Conservation (phyloP, 768 basidiomycete species). For the Hygrophorus pudorinus region DNA sequence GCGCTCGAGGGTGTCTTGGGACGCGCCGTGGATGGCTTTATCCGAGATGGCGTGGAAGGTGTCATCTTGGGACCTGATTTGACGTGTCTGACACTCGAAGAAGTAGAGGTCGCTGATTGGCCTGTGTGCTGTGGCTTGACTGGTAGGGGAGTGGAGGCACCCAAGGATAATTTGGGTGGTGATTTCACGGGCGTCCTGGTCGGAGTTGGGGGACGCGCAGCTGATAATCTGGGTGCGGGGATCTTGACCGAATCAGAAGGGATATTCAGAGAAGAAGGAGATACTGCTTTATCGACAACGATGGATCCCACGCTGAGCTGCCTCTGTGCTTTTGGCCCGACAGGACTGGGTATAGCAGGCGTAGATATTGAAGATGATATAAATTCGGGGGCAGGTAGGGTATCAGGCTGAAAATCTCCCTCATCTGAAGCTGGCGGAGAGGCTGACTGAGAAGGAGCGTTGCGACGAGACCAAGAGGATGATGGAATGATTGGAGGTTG, state of each 20-base stretch:
- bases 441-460: slow-evolving; percentile 6
- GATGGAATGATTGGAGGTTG: slow-evolving; percentile 26
- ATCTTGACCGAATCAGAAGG: background rate
- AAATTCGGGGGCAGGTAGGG: background rate
- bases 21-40: slow-evolving; percentile 17
- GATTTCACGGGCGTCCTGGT: slow-evolving; percentile 16
- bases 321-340: no score
- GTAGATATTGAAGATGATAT: background rate
- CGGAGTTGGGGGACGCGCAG: background rate
- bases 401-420: background rate
- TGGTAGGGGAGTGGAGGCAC: slow-evolving; percentile 14
- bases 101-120: slow-evolving; percentile 25
- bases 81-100: slow-evolving; percentile 9
- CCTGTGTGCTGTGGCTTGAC: slow-evolving; percentile 29
- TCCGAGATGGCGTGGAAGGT: slow-evolving; percentile 9
- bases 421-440: background rate
- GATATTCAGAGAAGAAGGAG: no score
- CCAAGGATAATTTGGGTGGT: slow-evolving; percentile 11
- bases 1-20: slow-evolving; percentile 23
- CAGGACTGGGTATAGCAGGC: background rate
- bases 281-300: no score
- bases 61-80: slow-evolving; percentile 1
- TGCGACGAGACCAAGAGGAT: slow-evolving; percentile 17
- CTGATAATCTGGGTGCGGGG: background rate
- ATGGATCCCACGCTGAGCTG: no score